Base-by-base conservation (phyloP, 768 basidiomycete species). In the Amanita pseudoporphyria region DNA sequence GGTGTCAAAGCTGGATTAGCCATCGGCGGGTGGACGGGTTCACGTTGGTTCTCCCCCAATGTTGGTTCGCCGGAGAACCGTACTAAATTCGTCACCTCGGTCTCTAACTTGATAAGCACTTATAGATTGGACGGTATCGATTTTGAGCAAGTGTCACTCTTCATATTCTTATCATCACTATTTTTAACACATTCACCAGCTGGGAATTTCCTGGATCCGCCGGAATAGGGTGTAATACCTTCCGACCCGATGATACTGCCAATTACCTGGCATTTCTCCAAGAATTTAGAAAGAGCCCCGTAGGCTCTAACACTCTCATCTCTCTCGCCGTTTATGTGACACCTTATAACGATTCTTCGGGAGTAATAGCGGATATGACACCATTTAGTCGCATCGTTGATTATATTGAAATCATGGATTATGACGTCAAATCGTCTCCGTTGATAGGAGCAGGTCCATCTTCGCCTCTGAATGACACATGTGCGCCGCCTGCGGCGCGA, bases 171-270 rank as follows among this genome's bases (percentile, higher is more conserved):
- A 3, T 28, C 16, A 30, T 26, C 28, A 22, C 26, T 44, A 32
- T 31, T 54, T 32, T 54, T 28, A 24, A 37, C 22, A 19, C 6
- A 40, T 35, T 24, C 14, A 3, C 48, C 52, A 87, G 87, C 60
- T 92, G 89, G 90, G 91, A 93, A 62, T 95, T 89, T 60, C 92
- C 91, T 32, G 78, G 72, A 33, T 66, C 66, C 9, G 68, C 67
- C 39, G 90, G 89, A 13, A 74, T 85, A 16, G 73, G 75, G 6
- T 87, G 87, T 60, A 95, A 95, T 66, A 63, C 62, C 5, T 63
- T 80, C 40, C 76, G 77, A 19, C 54, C 72, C 3, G 58, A 74
- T 46, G 93, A 96, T 63, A 82, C 84, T 0, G 71, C 74, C 54
- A 93, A 96, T 64, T 84, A 85, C 66, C 76, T 94, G 36, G 58